Evolutionary conservation across 1,139 yeast species (phyloP), one percentile per base, ranked within the genome.

Genomic region (Blastobotrys aristatus): DNA sequence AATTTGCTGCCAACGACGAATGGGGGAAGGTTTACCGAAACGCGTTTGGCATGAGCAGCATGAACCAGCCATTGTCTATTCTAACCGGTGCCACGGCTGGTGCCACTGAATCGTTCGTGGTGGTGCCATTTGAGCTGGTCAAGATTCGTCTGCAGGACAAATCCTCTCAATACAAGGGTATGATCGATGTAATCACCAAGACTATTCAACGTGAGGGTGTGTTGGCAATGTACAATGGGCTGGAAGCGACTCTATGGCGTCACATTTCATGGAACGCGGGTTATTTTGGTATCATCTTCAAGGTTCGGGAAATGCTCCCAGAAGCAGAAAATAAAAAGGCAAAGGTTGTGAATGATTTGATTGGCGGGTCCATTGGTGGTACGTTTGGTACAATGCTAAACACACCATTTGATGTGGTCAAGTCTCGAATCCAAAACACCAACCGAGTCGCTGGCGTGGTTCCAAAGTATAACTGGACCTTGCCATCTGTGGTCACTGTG

Each of bases 81-180:
- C 75, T 92, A 61, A 87, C 97, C 46, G 99, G 98, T 70, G 97
- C 97, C 33, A 86, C 96, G 52, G 97, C 98, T 14, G 98, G 98
- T 72, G 95, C 96, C 40, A 84, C 95, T 46, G 98, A 92, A 69
- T 80, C 96, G 4, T 87, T 89, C 64, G 96, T 92, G 46, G 97
- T 92, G 51, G 97, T 92, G 42, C 98, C 98, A 16, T 92, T 92
- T 62, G 98, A 92, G 70, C 77, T 92, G 66, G 78, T 77, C 53
- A 77, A 77, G 65, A 92, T 92, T 66, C 79, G 95, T 71, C 76
- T 94, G 62, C 98, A 94, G 70, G 98, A 92, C 71, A 82, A 75
- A 62, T 75, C 84, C 46, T 82, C 95, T 47, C 79, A 79, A 62
- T 90, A 85, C 71, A 83, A 77, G 52, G 95, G 96, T 40, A 90